A percentile compares a stretch with the other conserved stretches of the same genome.
Evolutionary conservation across 495 filamentous ascomycete genomes (phyloP).

Genomic region (Cercophora sp.): DNA sequence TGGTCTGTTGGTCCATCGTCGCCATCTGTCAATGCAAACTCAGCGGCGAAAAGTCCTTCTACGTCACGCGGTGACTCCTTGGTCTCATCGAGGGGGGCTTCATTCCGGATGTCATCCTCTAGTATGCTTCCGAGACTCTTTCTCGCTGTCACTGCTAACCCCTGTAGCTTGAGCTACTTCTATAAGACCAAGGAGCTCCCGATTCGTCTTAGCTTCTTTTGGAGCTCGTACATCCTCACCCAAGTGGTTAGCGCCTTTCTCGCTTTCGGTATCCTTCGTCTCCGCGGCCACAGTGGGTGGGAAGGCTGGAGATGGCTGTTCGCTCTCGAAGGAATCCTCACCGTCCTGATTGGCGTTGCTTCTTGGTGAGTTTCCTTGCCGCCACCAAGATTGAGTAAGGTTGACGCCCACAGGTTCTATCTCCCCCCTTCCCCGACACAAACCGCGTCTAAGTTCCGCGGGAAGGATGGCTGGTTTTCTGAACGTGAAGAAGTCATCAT

Average conservation of each 20-base stretch:
- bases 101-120: slow-evolving; percentile 3
- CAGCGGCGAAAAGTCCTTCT: neutral
- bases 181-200: slow-evolving; percentile 2
- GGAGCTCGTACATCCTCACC: neutral
- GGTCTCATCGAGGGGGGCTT: slow-evolving; percentile 1
- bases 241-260: slow-evolving; percentile 1
- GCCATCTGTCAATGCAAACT: neutral
- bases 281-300: neutral
- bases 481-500: slow-evolving; percentile 41
- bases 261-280: neutral
- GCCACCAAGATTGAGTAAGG: neutral
- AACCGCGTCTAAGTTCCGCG: neutral
- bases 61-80: neutral
- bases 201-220: neutral
- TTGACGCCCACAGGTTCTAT: neutral
- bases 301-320: slow-evolving; percentile 2
- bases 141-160: neutral
- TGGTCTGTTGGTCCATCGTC: slow-evolving; percentile 1
- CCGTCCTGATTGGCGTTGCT: neutral
- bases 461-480: slow-evolving; percentile 4
- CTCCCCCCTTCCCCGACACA: neutral
- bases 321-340: neutral
- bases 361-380: neutral
- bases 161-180: neutral
- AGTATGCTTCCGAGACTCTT: neutral